A percentile compares a stretch with the other conserved stretches of the same genome.
phyloP scores from a whole-genome alignment of 2,329 filamentous ascomycete genomes.

The Nemania bipapillata region DNA sequence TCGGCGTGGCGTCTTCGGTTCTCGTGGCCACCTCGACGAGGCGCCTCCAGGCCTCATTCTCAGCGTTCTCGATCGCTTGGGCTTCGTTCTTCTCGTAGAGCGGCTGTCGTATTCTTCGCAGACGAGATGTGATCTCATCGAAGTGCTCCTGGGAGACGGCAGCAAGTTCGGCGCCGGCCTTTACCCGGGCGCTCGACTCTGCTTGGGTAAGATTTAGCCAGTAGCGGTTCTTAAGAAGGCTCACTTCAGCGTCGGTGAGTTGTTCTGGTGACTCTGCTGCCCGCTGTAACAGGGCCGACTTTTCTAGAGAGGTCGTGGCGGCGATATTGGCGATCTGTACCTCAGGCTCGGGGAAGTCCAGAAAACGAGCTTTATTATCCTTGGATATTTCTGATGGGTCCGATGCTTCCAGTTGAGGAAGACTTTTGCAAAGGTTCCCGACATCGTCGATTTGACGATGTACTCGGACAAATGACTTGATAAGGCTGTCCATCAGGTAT shows the following conservation, averaged over 20 bases:
- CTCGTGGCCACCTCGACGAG: background rate
- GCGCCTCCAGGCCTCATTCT: background rate
- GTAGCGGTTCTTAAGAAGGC: conserved; percentile 1
- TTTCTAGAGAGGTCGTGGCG: background rate
- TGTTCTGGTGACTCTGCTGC: background rate
- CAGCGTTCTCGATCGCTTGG: background rate
- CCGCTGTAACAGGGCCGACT: background rate
- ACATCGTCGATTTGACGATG: background rate
- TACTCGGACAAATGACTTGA: conserved; percentile 1
- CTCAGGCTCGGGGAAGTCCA: conserved; percentile 4
- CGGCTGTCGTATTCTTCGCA: conserved; percentile 1
- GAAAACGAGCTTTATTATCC: background rate
- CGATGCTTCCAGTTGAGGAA: background rate
- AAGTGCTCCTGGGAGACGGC: conserved; percentile 1
- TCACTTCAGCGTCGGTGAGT: background rate
- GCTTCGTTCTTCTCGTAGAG: conserved; percentile 8
- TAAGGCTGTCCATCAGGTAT: background rate
- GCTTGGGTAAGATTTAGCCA: background rate
- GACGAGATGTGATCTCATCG: background rate
- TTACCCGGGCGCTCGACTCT: background rate
- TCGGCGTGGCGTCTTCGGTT: background rate
- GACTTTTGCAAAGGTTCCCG: background rate
- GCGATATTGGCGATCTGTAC: background rate
- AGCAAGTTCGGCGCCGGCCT: background rate
- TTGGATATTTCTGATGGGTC: background rate